These are phyloP conservation scores for Kodamaea plutei DNA, from an alignment of 1,139 yeast genomes.

Conservation along the genomic window DNA sequence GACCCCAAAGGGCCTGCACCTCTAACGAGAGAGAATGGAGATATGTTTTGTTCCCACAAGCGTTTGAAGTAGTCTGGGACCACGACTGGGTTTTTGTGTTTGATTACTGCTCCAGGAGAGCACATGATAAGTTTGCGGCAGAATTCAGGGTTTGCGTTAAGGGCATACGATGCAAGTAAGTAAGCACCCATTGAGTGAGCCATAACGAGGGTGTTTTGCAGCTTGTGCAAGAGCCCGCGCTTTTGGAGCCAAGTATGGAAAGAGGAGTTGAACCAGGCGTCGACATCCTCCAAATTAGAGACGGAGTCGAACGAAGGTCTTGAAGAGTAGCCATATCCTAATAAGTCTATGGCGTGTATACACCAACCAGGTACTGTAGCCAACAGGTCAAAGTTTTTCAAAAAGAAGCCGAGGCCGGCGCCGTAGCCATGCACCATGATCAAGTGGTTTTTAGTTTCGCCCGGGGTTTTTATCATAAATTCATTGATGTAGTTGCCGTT, in stretches of 20 bases:
- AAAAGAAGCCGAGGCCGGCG: constrained; percentile 68
- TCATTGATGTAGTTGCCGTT: constrained; percentile 56
- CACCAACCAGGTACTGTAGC: constrained; percentile 45
- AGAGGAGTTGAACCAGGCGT: constrained; percentile 52
- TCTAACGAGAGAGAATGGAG: constrained; percentile 67
- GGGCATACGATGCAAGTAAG: constrained; percentile 46
- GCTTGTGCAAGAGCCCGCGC: constrained; percentile 23
- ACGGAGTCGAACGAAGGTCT: constrained; percentile 49
- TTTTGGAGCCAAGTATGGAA: constrained; percentile 41
- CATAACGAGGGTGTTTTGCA: constrained; percentile 35
- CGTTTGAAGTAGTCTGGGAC: constrained; percentile 63
- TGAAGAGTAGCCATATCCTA: constrained; percentile 77
- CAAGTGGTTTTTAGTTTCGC: constrained; percentile 43
- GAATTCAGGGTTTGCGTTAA: constrained; percentile 36
- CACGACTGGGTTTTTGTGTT: constrained; percentile 35
- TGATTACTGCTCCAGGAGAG: constrained; percentile 64
- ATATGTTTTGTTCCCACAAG: constrained; percentile 67
- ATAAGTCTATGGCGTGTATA: constrained; percentile 65
- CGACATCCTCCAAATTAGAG: constrained; percentile 34
- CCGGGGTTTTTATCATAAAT: constrained; percentile 49
- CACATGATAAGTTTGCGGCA: constrained; percentile 48
- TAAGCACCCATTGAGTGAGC: constrained; percentile 69
- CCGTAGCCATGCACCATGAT: constrained; percentile 77
- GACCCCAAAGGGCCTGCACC: constrained; percentile 66
- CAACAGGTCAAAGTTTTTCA: constrained; percentile 56